A percentile compares a stretch with the other conserved stretches of the same genome.
Conservation (phyloP, 768 basidiomycete genomes). For the Leccinum pellstonianum region DNA sequence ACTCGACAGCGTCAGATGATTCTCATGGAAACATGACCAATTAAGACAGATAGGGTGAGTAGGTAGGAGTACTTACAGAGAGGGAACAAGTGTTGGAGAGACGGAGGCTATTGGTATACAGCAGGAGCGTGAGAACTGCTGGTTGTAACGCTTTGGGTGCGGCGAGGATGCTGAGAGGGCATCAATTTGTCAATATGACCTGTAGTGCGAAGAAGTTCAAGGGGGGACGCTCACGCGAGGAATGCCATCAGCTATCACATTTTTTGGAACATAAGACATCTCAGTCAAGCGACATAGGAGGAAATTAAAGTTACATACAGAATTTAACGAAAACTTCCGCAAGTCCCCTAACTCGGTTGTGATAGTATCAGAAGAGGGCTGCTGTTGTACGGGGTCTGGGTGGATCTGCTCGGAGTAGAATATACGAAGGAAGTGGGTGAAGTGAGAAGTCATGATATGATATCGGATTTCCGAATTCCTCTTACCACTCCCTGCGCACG, state of each 20-base stretch:
- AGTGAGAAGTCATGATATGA: not conserved
- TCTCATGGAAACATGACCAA: not conserved
- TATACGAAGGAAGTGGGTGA: not conserved
- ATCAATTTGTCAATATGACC: not conserved
- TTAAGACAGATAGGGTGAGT: not conserved
- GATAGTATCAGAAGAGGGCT: not conserved
- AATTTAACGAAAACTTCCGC: slow-evolving; percentile 17
- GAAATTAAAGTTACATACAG: not conserved
- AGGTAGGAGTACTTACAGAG: slow-evolving; percentile 1
- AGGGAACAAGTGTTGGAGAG: slow-evolving; percentile 11
- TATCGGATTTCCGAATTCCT: too few relatives aligned
- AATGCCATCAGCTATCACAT: slow-evolving; percentile 16
- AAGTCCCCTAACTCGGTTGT: slow-evolving; percentile 11
- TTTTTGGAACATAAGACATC: not conserved
- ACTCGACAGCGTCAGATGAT: slow-evolving; percentile 3
- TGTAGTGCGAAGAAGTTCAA: not conserved
- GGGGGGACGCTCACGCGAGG: slow-evolving; percentile 13
- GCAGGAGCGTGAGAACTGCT: slow-evolving; percentile 16
- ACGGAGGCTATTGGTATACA: slow-evolving; percentile 26
- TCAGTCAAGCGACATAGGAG: not conserved
- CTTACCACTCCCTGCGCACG: too few relatives aligned
- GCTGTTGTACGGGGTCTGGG: not conserved
- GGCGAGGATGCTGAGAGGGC: slow-evolving; percentile 9
- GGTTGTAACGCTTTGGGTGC: slow-evolving; percentile 9
- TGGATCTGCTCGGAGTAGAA: not conserved